Evolutionary conservation across 257 asterid genomes (phyloP).

Genomic region (Mitragyna speciosa): DNA sequence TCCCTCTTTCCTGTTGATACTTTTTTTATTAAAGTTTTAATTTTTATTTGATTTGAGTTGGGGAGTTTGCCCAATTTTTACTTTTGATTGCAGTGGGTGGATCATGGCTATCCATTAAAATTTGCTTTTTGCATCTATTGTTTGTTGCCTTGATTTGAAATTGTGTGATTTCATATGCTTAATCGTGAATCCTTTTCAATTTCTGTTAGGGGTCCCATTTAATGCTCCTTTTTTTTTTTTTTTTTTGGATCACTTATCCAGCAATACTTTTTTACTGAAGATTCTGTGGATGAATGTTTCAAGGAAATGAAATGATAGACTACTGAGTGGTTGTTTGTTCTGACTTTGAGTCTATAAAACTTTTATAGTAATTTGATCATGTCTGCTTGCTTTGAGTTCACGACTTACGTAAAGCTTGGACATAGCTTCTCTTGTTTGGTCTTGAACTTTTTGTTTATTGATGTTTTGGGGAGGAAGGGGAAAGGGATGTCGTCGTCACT

Average conservation of each 20-base stretch:
- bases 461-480: background rate
- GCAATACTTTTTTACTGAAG: background rate
- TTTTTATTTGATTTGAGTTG: background rate
- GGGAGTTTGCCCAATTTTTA: background rate
- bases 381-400: background rate
- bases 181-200: background rate
- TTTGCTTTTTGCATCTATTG: background rate
- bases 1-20: background rate
- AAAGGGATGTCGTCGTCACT: background rate
- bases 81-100: background rate
- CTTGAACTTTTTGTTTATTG: background rate
- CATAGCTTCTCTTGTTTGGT: background rate
- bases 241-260: background rate
- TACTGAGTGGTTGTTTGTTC: background rate
- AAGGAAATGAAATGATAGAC: background rate
- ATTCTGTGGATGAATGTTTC: background rate
- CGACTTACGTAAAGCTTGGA: background rate
- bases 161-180: background rate
- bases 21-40: background rate
- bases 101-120: background rate
- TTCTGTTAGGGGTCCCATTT: background rate
- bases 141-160: background rate
- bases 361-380: background rate
- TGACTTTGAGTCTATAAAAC: background rate
- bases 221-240: background rate